Evolutionary conservation across 768 basidiomycete genomes (phyloP).

Genomic region (Boletus pseudopeckii): DNA sequence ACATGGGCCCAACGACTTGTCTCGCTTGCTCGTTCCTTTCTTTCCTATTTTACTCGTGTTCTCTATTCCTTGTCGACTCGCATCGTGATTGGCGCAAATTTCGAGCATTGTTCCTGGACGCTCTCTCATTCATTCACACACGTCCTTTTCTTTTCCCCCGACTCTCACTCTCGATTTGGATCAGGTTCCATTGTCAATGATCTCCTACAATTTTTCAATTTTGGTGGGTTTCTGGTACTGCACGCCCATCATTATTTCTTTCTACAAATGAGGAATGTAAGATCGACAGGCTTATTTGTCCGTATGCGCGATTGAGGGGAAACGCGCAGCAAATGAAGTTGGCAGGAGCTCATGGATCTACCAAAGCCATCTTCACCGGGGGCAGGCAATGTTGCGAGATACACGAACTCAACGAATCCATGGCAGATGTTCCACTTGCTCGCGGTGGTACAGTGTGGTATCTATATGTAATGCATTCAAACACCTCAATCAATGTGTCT

Average conservation of each 20-base stretch:
- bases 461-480: background rate
- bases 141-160: background rate
- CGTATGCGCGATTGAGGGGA: background rate
- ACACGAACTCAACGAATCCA: no score
- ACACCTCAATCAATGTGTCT: background rate
- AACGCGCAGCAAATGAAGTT: no score
- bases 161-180: background rate
- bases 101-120: constrained; percentile 5
- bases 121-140: background rate
- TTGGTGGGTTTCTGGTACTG: background rate
- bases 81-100: no score
- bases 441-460: background rate
- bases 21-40: background rate
- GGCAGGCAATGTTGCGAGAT: no score
- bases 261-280: background rate
- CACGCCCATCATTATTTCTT: background rate
- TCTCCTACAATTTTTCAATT: no score
- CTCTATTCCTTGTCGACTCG: background rate
- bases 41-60: background rate
- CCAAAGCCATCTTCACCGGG: no score
- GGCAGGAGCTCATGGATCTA: no score
- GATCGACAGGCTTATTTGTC: background rate
- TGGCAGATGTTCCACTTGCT: background rate
- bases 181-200: background rate
- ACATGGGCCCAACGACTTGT: constrained; percentile 9